Evolutionary conservation across 2,329 filamentous ascomycete genomes (phyloP).

Genomic region (Arthrobotrys iridis): DNA sequence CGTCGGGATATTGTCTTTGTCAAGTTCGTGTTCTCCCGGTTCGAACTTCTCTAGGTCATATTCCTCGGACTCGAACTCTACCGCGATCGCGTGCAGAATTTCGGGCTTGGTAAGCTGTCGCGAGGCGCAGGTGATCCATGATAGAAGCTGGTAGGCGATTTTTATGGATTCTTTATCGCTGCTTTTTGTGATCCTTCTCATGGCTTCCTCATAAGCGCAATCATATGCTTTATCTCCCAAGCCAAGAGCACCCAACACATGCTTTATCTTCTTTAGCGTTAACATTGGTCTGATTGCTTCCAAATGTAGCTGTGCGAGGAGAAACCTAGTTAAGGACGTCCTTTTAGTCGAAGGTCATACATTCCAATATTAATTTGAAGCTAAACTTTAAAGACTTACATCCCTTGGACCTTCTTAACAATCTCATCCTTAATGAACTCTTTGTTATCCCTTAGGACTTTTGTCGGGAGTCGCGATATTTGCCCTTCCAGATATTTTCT

Average conservation of each 20-base stretch:
- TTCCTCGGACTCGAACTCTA: background rate
- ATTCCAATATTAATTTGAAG: too few species aligned
- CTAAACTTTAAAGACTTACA: background rate
- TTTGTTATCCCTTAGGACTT: background rate
- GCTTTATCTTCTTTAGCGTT: constrained; percentile 60
- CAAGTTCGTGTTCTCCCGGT: background rate
- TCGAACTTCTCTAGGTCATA: constrained; percentile 1
- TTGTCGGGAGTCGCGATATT: background rate
- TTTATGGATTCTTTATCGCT: background rate
- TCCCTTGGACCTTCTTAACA: background rate
- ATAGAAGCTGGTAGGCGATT: constrained; percentile 1
- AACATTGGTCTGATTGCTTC: constrained; percentile 60
- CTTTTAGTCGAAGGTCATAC: background rate
- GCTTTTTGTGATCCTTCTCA: background rate
- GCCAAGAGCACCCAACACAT: constrained; percentile 59
- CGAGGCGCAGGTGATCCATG: constrained; percentile 22
- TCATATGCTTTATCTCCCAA: background rate
- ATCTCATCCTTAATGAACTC: background rate
- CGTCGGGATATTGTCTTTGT: constrained; percentile 7
- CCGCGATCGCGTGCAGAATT: constrained; percentile 7
- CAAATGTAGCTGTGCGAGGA: constrained; percentile 62
- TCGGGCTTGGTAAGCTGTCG: constrained; percentile 8
- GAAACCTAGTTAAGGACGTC: constrained; percentile 60
- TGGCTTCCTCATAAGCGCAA: background rate
- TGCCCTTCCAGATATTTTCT: background rate